Evolutionary conservation across 257 asterid species (phyloP), one percentile per base, ranked within the genome.

Genomic region (Jasminum sambac): DNA sequence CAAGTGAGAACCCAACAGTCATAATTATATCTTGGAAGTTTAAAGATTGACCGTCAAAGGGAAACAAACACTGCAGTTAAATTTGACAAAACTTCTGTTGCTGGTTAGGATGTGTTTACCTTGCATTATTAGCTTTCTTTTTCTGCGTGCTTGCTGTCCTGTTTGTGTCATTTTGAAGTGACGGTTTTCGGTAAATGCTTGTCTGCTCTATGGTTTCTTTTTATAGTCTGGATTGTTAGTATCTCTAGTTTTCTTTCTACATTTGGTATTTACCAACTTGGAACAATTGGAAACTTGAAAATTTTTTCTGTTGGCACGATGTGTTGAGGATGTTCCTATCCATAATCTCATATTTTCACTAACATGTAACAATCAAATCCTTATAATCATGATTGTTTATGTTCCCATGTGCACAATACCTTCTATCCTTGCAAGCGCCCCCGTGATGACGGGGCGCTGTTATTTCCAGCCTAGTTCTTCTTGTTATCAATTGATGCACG

Each of bases 1-100:
- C 83, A 90, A 90, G 86, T 87, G 85, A 83, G 83, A 68, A 69
- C 67, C 43, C 66, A 74, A 74, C 75, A 39, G 55, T 64, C 71
- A 66, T 17, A 76, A 72, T 62, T 78, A 64, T 21, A 58, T 44
- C 65, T 55, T 80, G 17, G 38, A 76, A 81, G 25, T 72, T 14
- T 46, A n/a, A 66, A 26, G 50, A 39, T 64, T 21, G 65, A 68
- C 71, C 59, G 30, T 60, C n/a, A 48, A 37, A 70, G 46, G 63
- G 71, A 65, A 78, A 74, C 79, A 65, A 78, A 74, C 79, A 61
- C 67, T 76, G 79, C 67, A 52, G 68, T 41, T 68, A 19, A 69
- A 66, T 71, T 60, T 17, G n/a, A 74, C 73, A 73, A 48, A 64
- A 76, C 75, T 74, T 78, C 74, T 72, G 57, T 66, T 52, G 64